Base-by-base conservation (phyloP, 2,329 filamentous ascomycete genomes). In the Trichoderma koningiopsis region DNA sequence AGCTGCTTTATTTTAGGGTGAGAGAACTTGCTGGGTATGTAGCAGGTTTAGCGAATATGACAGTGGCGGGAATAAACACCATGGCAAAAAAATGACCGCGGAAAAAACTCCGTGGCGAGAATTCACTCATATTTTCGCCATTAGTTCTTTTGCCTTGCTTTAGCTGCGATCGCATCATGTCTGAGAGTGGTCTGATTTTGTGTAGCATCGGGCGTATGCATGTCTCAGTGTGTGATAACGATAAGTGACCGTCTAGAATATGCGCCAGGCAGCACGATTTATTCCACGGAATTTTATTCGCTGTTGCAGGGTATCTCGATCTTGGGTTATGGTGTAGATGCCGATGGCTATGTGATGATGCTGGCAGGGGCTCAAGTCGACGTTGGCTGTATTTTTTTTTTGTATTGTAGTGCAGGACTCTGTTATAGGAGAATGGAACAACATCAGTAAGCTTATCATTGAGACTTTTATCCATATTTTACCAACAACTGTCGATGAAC, bases 151-250 rank as follows among this genome's bases (percentile, higher is more conserved):
- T 43, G n/a, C 16, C 3, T 43, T 24, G 43, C 14, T 8, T 56
- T n/a, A 24, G 35, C 11, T 13, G 24, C 52, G 24, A 66, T 49
- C 29, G 22, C n/a, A 27, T 1, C 11, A 67, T 67, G 64, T 67
- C 55, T 59, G 8, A 67, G 64, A 59, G 53, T 67, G 64, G 64
- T n/a, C 14, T 59, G 64, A 67, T 67, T 29, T 27, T 14, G 55
- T 27, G 10, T 64, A 22, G 61, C 22, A 37, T 37, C 55, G 55
- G 33, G 55, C 31, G 40, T 16, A 67, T 59, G 64, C 64, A 67
- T 67, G 55, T 67, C 55, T 67, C 55, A 52, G 53, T 59, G n/a
- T 33, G 33, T 47, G 33, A 22, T 56, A 43, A 16, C 52, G 62
- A 66, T 49, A 43, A 40, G 35, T 22, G 19, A 24, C 43, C 19